Evolutionary conservation across 768 basidiomycete genomes (phyloP), one percentile per base, ranked within the genome.

Genomic region (Tremella yokohamensis): DNA sequence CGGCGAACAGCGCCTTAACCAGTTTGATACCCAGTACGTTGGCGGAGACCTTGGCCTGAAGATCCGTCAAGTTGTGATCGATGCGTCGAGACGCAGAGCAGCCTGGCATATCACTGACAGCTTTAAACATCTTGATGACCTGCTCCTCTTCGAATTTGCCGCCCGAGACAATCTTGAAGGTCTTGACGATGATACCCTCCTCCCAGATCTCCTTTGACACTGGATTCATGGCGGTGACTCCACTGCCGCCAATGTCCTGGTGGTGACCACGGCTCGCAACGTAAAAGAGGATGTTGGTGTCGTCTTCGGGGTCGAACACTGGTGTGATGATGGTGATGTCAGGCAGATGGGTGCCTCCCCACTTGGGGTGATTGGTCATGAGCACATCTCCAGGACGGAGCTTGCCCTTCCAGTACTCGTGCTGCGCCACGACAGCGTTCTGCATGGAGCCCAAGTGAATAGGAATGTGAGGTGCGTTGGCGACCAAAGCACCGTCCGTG

Each of bases 141-240:
- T 86, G 85, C 19, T 85, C 80, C 47, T 81, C 80, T 75, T 93
- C 85, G 71, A 90, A 94, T 2, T 87, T 76, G 1, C 91, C 89
- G 8, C 81, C 82, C 48, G 84, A 80, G 3, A 96, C 92, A 61
- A 96, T 84, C 77, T 92, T 94, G 82, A 96, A 89, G 74, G 87
- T 87, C 66, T 85, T 83, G 49, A 96, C 87, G 68, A 90, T 83
- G 0, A 92, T 92, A 18, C 92, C 92, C 73, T 96, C 92, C 72
- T 96, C 87, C 65, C 89, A 92, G 50, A 96, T 87, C 61, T 83
- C 90, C 65, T 87, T 86, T n/a, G 87, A 88, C 1, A 89, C 90
- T 0, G 92, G 91, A 0, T 92, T 91, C 92, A 96, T 96, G 29
- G 89, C 90, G 12, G 68, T 89, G 7, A 91, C 89, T 2, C 90